phyloP scores from a whole-genome alignment of 140 eudicot genomes.

The Anethum foeniculum region DNA sequence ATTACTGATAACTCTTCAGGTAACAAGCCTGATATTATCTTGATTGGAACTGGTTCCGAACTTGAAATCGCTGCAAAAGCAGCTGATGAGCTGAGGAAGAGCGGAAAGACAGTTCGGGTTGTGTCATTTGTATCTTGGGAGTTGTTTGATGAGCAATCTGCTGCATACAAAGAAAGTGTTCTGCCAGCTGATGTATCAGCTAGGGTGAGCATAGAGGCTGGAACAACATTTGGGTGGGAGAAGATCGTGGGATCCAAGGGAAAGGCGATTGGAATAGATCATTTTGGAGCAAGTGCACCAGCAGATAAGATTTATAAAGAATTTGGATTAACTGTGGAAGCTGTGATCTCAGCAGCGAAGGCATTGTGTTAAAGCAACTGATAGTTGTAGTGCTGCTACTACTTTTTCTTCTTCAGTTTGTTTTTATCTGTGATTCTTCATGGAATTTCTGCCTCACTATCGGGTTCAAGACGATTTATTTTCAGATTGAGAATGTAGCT shows the following conservation, averaged over 20 bases:
- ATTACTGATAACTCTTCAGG: constrained; percentile 38
- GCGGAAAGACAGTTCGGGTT: constrained; percentile 44
- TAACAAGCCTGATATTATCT: constrained; percentile 48
- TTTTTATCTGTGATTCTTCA: neutral
- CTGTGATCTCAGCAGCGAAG: constrained; percentile 42
- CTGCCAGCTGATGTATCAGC: constrained; percentile 38
- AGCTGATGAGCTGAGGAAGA: constrained; percentile 48
- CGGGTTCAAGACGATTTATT: neutral
- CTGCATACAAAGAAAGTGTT: constrained; percentile 49
- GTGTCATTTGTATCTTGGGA: constrained; percentile 63
- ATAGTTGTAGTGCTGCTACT: neutral
- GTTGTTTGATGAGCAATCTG: constrained; percentile 44
- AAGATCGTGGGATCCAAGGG: constrained; percentile 53
- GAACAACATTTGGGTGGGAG: constrained; percentile 58
- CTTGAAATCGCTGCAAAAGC: constrained; percentile 52
- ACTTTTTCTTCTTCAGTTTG: neutral
- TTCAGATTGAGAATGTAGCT: neutral
- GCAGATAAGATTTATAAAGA: constrained; percentile 55
- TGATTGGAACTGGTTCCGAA: constrained; percentile 60
- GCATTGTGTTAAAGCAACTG: constrained; percentile 18
- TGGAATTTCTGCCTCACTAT: neutral
- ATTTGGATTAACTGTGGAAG: constrained; percentile 52
- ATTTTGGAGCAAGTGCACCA: constrained; percentile 60
- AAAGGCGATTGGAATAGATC: constrained; percentile 52
- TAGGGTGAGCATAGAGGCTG: constrained; percentile 60